Evolutionary conservation across 164 flowering plant species (phyloP), one percentile per base, ranked within the genome.

Genomic region (Magnolia changhungtana): DNA sequence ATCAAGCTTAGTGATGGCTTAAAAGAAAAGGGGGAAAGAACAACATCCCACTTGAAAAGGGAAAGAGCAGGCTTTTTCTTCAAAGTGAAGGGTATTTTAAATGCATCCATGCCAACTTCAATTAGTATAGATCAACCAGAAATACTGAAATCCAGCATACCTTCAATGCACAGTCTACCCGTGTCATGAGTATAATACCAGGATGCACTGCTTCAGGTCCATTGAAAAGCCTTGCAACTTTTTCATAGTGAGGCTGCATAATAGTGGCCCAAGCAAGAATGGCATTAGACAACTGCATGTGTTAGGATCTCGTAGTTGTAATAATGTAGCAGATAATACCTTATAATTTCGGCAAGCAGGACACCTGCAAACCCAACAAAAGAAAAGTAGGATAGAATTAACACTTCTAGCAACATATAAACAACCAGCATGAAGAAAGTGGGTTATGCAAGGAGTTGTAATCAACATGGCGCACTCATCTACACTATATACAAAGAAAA

Each of bases 281-380:
- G 64, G 19, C 37, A 66, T 63, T 50, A 74, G 50, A 27, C 8
- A n/a, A 77, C 4, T 6, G 37, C 23, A 69, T 24, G 61, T 50
- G 66, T 19, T 63, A 55, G 68, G 13, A 23, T 37, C 45, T 37
- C 6, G 29, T 67, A 18, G 19, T 21, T 24, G 27, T 50, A 14
- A 67, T 23, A n/a, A 37, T 65, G 9, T 6, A 65, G 4, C 21
- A 37, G 45, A 37, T 37, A 37, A 65, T 88, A 96, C 98, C 97
- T 92, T 96, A 82, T 93, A 96, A 77, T 96, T 92, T 86, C 98
- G 87, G 85, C 99, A 96, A 72, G 99, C 99, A 72, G 98, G 98
- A 75, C 99, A 94, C 99, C 98, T 96, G 88, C 76, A 81, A 87
- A 50, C 7, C 3, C 76, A 67, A 8, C 50, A 71, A 64, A 77